Percentiles rank a stretch among this genome's conserved stretches.
Evolutionary conservation across 192 early-diverging fungal genomes (phyloP).

Genomic region (Blastocladiella britannica): DNA sequence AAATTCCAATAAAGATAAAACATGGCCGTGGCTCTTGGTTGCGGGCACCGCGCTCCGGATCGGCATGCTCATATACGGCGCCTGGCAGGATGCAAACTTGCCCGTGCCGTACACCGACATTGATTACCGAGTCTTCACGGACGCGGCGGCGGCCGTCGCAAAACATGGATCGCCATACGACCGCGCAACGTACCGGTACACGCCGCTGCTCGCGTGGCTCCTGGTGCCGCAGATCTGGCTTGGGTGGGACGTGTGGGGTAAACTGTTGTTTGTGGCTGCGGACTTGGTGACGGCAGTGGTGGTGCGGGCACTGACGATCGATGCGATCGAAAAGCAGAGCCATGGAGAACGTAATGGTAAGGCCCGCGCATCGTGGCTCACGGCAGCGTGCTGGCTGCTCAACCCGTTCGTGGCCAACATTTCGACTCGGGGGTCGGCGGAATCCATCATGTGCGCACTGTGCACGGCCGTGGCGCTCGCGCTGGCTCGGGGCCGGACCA

Average conservation of each 20-base stretch:
- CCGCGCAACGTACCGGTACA: slow-evolving; percentile 91
- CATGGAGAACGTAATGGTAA: too few species aligned
- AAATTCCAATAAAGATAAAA: too few species aligned
- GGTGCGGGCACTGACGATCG: too few species aligned
- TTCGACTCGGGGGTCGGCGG: slow-evolving; percentile 83
- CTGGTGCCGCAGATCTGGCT: slow-evolving; percentile 53
- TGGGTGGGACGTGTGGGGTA: slow-evolving; percentile 57
- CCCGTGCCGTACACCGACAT: slow-evolving; percentile 97
- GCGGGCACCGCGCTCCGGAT: slow-evolving; percentile 33
- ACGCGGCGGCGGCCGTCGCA: slow-evolving; percentile 65
- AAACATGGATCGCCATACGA: slow-evolving; percentile 57
- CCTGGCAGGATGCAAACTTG: slow-evolving; percentile 68
- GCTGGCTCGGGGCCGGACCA: slow-evolving; percentile 28
- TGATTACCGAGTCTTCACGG: slow-evolving; percentile 91
- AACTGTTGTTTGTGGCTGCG: slow-evolving; percentile 67
- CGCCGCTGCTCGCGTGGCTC: slow-evolving; percentile 75
- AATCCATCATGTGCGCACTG: slow-evolving; percentile 61
- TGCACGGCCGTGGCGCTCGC: slow-evolving; percentile 54
- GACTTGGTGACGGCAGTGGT: slow-evolving; percentile 60
- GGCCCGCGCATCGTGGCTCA: too few species aligned
- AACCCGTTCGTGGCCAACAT: slow-evolving; percentile 96
- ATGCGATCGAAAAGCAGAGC: too few species aligned
- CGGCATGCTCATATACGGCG: slow-evolving; percentile 54
- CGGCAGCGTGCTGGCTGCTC: slow-evolving; percentile 66
- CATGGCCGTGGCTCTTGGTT: too few species aligned